These are phyloP conservation scores for Tricholomella constricta DNA, from an alignment of 768 basidiomycete genomes.

Conservation along the genomic window DNA sequence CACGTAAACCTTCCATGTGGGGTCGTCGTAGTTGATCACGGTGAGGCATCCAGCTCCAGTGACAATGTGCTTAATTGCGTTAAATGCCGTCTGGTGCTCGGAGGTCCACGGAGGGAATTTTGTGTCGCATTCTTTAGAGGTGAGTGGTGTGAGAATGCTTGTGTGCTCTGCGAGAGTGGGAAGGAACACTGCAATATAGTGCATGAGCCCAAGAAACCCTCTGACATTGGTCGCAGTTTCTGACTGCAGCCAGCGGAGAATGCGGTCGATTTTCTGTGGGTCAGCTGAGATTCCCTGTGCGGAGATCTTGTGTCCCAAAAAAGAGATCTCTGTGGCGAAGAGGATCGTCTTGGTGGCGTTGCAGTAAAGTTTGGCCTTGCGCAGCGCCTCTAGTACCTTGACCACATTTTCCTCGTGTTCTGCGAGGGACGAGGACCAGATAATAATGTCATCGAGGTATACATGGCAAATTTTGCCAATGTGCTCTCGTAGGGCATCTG, in stretches of 20 bases:
- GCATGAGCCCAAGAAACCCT: constrained; percentile 16
- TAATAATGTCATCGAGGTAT: too few species aligned
- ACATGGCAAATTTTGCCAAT: too few species aligned
- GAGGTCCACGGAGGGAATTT: neutral
- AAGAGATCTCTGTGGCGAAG: constrained; percentile 26
- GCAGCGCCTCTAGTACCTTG: neutral
- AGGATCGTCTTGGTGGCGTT: too few species aligned
- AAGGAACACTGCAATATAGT: constrained; percentile 18
- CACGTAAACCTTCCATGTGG: neutral
- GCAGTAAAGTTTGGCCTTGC: neutral
- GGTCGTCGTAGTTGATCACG: neutral
- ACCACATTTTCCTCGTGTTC: neutral
- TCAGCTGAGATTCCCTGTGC: constrained; percentile 30
- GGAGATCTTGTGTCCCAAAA: constrained; percentile 38
- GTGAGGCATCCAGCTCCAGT: too few species aligned
- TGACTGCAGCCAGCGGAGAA: constrained; percentile 30
- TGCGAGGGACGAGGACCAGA: too few species aligned
- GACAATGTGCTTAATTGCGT: too few species aligned
- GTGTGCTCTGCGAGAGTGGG: too few species aligned
- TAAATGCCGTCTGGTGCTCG: too few species aligned
- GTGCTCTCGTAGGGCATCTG: neutral
- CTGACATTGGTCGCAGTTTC: constrained; percentile 14
- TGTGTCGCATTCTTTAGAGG: too few species aligned
- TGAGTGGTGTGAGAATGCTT: too few species aligned
- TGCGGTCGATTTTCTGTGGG: constrained; percentile 23